Percentiles rank a stretch among this genome's conserved stretches.
Evolutionary conservation across 176 grass and related monocot species (phyloP).

Genomic region (Oryza coarctata): DNA sequence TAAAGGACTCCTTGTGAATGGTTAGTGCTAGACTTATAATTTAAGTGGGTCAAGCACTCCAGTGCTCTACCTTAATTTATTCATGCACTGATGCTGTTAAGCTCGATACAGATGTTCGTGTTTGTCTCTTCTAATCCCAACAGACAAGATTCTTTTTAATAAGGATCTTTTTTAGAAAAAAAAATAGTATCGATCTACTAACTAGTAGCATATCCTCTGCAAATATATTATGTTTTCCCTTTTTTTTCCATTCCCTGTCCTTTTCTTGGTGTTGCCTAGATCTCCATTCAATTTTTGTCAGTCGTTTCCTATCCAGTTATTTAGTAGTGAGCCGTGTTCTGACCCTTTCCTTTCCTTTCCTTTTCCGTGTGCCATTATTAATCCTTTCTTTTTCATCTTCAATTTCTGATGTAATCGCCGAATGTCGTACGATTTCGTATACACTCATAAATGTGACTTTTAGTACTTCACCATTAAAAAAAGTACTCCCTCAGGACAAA

Average conservation of each 20-base stretch:
- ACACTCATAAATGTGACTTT: not conserved
- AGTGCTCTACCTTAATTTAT: not conserved
- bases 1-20: not conserved
- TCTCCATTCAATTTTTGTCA: not conserved
- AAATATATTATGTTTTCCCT: not conserved
- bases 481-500: too few species aligned
- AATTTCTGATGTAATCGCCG: not conserved
- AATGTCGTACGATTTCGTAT: not conserved
- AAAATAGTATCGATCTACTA: too few species aligned
- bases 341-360: not conserved
- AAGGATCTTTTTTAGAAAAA: too few species aligned
- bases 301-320: not conserved
- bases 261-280: not conserved
- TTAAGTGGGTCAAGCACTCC: not conserved
- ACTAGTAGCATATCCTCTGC: not conserved
- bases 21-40: not conserved
- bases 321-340: conserved; percentile 4
- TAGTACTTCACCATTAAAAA: not conserved
- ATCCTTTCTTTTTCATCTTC: not conserved
- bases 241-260: not conserved
- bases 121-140: not conserved
- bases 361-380: not conserved
- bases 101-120: not conserved
- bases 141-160: not conserved
- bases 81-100: not conserved